Conservation (phyloP, 2,329 filamentous ascomycete species). For the Furcasterigmium furcatum region DNA sequence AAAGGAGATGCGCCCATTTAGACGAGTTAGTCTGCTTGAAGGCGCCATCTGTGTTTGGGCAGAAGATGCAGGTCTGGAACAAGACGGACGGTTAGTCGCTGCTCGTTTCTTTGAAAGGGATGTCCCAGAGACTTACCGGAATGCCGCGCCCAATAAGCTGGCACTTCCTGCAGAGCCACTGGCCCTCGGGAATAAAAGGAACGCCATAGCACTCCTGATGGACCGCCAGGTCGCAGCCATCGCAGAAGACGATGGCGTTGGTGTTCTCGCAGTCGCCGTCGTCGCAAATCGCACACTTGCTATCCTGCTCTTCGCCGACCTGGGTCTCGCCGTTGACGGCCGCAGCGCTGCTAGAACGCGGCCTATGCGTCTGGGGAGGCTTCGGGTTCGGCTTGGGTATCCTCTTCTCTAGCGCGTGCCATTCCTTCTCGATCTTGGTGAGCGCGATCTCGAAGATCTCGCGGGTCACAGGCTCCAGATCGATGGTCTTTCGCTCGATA, state of each 20-base stretch:
- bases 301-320: constrained; percentile 90
- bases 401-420: constrained; percentile 91
- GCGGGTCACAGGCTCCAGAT: constrained; percentile 80
- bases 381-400: constrained; percentile 98
- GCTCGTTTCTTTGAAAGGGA: background rate
- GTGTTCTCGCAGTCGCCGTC: constrained; percentile 99
- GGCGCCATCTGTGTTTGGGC: constrained; percentile 92
- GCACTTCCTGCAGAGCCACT: constrained; percentile 97
- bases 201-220: constrained; percentile 99
- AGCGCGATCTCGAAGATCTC: constrained; percentile 97
- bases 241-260: constrained; percentile 98
- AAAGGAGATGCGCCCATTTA: constrained; percentile 95
- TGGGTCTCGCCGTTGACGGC: constrained; percentile 92
- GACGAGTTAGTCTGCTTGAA: constrained; percentile 98
- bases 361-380: constrained; percentile 89
- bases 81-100: background rate
- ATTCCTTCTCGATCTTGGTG: constrained; percentile 98
- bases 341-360: constrained; percentile 87
- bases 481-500: constrained; percentile 66
- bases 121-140: constrained; percentile 53
- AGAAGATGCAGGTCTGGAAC: constrained; percentile 86
- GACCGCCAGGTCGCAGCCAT: constrained; percentile 94
- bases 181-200: constrained; percentile 96
- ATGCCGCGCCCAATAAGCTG: constrained; percentile 90
- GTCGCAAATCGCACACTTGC: constrained; percentile 95